phyloP scores from a whole-genome alignment of 176 grass and related monocot species.

The Musa schizocarpa region DNA sequence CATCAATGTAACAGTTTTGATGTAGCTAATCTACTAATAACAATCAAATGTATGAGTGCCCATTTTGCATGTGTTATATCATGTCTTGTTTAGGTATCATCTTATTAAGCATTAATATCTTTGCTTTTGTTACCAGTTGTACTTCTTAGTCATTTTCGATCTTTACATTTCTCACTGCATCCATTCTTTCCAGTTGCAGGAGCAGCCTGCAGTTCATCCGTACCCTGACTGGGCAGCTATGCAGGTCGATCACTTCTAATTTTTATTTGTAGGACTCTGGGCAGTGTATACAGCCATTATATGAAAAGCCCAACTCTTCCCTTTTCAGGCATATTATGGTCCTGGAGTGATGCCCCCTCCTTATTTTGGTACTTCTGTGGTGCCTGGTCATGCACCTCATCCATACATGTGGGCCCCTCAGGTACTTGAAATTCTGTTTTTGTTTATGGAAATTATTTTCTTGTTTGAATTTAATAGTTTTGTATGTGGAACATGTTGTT shows the following conservation, averaged over 20 bases:
- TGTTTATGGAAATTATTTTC: not conserved
- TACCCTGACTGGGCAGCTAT: slow-evolving; percentile 73
- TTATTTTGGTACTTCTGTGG: slow-evolving; percentile 20
- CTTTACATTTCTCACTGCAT: too few relatives aligned
- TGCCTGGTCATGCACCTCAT: slow-evolving; percentile 41
- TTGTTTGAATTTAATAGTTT: not conserved
- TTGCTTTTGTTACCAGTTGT: too few relatives aligned
- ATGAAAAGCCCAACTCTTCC: not conserved
- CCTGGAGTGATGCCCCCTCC: slow-evolving; percentile 57
- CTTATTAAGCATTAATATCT: too few relatives aligned
- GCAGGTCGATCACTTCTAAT: slow-evolving; percentile 29
- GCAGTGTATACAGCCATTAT: not conserved
- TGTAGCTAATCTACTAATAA: not conserved
- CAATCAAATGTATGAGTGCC: too few relatives aligned
- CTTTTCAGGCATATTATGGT: slow-evolving; percentile 70
- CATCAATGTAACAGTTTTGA: not conserved
- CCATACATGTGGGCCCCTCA: slow-evolving; percentile 71
- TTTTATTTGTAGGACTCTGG: not conserved
- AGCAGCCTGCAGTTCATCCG: slow-evolving; percentile 46
- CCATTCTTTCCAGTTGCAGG: slow-evolving; percentile 30
- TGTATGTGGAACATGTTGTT: not conserved
- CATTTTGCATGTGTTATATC: too few relatives aligned
- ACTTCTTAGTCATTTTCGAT: too few relatives aligned
- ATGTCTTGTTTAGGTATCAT: too few relatives aligned
- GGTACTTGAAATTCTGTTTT: slow-evolving; percentile 34